These are phyloP conservation scores for Schizothecium vesticola DNA, from an alignment of 495 filamentous ascomycete genomes.

Conservation along the genomic window DNA sequence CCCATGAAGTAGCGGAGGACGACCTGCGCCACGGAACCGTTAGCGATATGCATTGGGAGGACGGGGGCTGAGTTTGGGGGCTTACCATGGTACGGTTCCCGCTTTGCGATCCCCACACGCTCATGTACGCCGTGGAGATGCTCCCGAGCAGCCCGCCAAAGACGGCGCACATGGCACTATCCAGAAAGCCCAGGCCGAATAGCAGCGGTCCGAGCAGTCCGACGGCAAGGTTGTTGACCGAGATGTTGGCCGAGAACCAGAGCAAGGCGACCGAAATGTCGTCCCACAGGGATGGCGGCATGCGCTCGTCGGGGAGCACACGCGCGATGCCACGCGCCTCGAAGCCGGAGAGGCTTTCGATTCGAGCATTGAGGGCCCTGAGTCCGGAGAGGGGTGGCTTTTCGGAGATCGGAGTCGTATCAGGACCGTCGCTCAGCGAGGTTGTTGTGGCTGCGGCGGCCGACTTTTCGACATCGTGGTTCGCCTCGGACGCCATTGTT, in stretches of 20 bases:
- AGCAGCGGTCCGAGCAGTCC: conserved; percentile 5
- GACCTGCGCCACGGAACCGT: conserved; percentile 37
- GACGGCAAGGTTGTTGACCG: conserved; percentile 4
- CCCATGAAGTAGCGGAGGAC: conserved; percentile 71
- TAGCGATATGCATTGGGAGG: conserved; percentile 10
- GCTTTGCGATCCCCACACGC: conserved; percentile 3
- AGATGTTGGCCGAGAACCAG: conserved; percentile 11
- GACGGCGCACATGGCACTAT: conserved; percentile 8
- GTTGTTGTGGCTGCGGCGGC: background rate
- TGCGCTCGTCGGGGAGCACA: conserved; percentile 6
- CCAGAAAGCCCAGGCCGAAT: conserved; percentile 2
- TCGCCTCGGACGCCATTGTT: conserved; percentile 5
- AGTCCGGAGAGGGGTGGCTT: conserved; percentile 3
- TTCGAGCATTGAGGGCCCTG: conserved; percentile 1
- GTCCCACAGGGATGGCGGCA: background rate
- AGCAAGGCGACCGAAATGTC: background rate
- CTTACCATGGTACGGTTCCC: conserved; percentile 10
- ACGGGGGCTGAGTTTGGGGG: background rate
- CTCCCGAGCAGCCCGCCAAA: background rate
- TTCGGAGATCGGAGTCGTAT: background rate
- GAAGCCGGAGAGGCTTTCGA: conserved; percentile 6
- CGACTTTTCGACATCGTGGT: conserved; percentile 36
- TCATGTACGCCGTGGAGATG: conserved; percentile 6
- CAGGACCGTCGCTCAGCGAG: conserved; percentile 5
- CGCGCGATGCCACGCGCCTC: conserved; percentile 6